Conservation (phyloP, 1,284 basidiomycete species). For the Austroboletus niveus region DNA sequence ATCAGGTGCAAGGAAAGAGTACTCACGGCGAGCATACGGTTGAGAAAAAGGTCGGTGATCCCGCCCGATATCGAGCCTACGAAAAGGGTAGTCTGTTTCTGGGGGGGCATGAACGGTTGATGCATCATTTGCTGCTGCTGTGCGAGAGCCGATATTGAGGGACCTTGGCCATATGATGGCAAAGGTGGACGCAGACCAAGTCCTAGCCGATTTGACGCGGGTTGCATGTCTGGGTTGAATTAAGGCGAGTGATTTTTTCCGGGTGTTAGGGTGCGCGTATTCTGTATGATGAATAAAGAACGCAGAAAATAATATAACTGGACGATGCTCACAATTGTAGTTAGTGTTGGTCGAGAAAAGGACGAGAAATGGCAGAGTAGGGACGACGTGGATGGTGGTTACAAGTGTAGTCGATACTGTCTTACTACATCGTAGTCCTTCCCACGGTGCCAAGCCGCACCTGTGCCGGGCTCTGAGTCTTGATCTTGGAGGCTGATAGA, state of each 20-base stretch:
- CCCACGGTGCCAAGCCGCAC: too few relatives aligned
- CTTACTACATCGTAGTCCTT: not conserved
- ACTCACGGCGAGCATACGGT: slow-evolving; percentile 75
- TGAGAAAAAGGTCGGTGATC: slow-evolving; percentile 79
- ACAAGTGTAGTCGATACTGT: not conserved
- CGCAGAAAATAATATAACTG: not conserved
- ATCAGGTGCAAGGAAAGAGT: not conserved
- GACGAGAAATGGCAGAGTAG: not conserved
- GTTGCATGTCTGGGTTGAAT: slow-evolving; percentile 52
- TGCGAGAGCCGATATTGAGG: slow-evolving; percentile 83
- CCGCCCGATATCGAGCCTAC: slow-evolving; percentile 95
- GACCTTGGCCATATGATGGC: slow-evolving; percentile 82
- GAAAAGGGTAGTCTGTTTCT: slow-evolving; percentile 72
- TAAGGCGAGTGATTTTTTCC: slow-evolving; percentile 2
- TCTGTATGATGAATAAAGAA: not conserved
- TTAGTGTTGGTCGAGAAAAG: not conserved
- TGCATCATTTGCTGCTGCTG: slow-evolving; percentile 69
- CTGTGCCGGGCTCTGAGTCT: too few relatives aligned
- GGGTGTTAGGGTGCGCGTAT: not conserved
- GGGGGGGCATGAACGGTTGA: slow-evolving; percentile 59
- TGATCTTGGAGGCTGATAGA: too few relatives aligned
- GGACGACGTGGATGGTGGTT: slow-evolving; percentile 7
- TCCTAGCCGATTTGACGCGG: slow-evolving; percentile 68
- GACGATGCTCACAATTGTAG: slow-evolving; percentile 5
- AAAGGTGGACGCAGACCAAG: slow-evolving; percentile 81